A percentile compares a stretch with the other conserved stretches of the same genome.
Conservation (phyloP, 208 protist genomes). For the Trypanosoma avium region DNA sequence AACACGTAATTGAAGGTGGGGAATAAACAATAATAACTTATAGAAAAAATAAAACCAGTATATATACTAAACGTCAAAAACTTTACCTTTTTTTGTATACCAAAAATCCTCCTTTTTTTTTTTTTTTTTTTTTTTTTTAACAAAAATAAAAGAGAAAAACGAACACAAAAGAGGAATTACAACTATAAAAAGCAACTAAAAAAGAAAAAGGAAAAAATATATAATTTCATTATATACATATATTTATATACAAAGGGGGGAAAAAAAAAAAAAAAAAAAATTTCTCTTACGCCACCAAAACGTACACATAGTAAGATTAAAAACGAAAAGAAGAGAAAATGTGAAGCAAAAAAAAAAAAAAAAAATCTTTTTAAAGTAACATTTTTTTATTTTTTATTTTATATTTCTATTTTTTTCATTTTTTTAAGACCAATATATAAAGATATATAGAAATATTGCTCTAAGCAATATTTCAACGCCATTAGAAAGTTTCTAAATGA, state of each 20-base stretch:
- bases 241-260: conserved; percentile 12
- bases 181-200: not conserved
- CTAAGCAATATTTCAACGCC: no score
- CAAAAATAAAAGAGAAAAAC: no score
- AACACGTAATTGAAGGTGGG: no score
- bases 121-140: no score
- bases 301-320: not conserved
- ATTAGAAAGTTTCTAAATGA: no score
- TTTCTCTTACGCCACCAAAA: not conserved
- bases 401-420: conserved; percentile 1
- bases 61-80: no score
- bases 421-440: not conserved
- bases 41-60: no score
- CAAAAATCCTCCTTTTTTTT: no score
- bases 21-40: no score
- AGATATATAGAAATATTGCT: conserved; percentile 12
- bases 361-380: conserved; percentile 4
- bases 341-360: not conserved
- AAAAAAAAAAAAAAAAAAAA: not conserved
- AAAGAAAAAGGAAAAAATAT: conserved; percentile 4
- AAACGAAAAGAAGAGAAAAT: not conserved
- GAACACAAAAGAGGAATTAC: no score
- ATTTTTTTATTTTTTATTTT: conserved; percentile 15
- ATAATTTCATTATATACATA: conserved; percentile 3
- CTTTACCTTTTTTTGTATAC: no score